Base-by-base conservation (phyloP, 495 filamentous ascomycete species). In the Chaetomium fimeti region DNA sequence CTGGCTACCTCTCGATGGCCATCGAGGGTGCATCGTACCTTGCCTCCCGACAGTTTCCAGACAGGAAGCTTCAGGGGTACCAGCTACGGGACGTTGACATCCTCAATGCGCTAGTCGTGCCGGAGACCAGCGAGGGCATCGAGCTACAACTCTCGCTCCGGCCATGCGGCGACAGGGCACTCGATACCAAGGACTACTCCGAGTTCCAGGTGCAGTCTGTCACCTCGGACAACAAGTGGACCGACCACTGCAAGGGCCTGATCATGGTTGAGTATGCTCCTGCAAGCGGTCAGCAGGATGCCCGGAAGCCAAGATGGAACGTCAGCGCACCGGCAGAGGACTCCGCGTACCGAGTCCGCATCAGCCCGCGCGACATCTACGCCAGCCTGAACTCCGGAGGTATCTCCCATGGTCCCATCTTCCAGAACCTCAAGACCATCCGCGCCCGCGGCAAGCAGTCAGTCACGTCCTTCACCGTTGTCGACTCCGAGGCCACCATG, bases 1-100 rank as follows among this genome's bases (percentile, higher is more conserved):
- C 84, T 5, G 81, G 78, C 0, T 85, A 82, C 61, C 66, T 82
- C 15, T 69, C 75, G 5, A 82, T 83, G 71, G 83, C 81, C 4
- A 62, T 84, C 0, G 86, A 89, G 63, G 80, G 76, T 0, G 66
- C 69, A 56, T 38, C 38, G 4, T 61, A 71, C 71, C 4, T 58
- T 13, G 51, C 69, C 32, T 52, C 61, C 7, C 38, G 59, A 29
- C 25, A 63, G 20, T 20, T 42, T 0, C 43, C 49, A 0, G 60
- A 51, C 6, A 54, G 52, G 32, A 28, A 32, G 5, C 55, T 69
- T 9, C 13, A 22, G 3, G 66, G 75, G 12, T 78, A 67, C 52
- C 73, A 74, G 13, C 69, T 83, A 24, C 75, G 78, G 1, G 76
- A 83, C 25, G 69, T 83, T 4, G 72, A 74, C 51, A 77, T 78